phyloP scores from a whole-genome alignment of 306 rosid genomes.

The Gleditsia sinensis region DNA sequence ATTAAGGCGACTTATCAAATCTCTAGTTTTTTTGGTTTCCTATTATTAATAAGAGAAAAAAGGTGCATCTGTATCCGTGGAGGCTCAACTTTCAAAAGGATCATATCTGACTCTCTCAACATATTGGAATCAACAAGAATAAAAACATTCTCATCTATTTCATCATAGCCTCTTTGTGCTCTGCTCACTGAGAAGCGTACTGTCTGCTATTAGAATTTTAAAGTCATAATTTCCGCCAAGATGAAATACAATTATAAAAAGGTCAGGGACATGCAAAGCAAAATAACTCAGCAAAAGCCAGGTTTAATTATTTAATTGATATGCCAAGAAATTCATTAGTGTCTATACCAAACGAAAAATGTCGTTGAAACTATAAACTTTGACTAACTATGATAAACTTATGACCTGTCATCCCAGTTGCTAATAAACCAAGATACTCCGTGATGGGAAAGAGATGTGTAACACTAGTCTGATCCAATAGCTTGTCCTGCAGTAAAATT shows the following conservation, averaged over 20 bases:
- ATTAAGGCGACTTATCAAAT: background rate
- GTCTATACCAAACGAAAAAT: background rate
- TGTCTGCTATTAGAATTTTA: background rate
- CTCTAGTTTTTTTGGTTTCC: background rate
- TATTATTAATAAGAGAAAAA: background rate
- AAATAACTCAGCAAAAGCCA: background rate
- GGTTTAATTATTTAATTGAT: background rate
- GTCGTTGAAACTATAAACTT: background rate
- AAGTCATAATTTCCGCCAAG: background rate
- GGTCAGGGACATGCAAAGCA: background rate
- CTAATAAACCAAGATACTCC: conserved; percentile 67
- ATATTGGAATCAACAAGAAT: background rate
- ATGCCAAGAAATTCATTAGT: background rate
- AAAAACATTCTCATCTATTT: background rate
- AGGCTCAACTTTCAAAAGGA: conserved; percentile 8
- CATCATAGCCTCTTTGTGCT: background rate
- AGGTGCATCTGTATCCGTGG: background rate
- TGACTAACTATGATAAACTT: background rate
- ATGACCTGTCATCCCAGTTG: conserved; percentile 72
- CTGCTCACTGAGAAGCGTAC: background rate
- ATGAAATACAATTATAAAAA: background rate
- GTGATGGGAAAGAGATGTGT: conserved; percentile 75
- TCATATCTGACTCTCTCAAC: background rate
- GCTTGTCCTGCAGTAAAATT: conserved; percentile 54
- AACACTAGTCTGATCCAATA: conserved; percentile 75